Evolutionary conservation across 768 basidiomycete species (phyloP).

Genomic region (Ramaria sp.): DNA sequence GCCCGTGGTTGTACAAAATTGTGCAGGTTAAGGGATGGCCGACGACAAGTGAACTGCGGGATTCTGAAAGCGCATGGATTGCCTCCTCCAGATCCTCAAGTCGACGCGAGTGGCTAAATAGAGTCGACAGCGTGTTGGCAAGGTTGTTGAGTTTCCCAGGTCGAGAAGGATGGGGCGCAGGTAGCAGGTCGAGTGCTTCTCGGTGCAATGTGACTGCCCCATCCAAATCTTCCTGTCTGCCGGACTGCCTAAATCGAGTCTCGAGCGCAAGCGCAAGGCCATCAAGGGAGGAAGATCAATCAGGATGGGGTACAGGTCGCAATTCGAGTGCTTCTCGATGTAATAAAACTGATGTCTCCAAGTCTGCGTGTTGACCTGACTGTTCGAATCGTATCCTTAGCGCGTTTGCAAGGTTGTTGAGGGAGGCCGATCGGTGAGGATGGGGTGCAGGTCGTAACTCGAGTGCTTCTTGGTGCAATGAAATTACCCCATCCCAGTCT

Average conservation of each 20-base stretch:
- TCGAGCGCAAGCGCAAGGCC: no score
- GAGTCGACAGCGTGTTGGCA: slow-evolving; percentile 18
- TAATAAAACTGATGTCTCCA: no score
- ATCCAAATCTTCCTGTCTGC: slow-evolving; percentile 17
- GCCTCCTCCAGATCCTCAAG: slow-evolving; percentile 22
- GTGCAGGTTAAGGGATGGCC: background rate
- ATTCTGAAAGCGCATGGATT: background rate
- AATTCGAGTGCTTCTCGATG: no score
- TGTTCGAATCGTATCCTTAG: no score
- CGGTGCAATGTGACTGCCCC: slow-evolving; percentile 18
- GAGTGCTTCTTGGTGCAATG: no score
- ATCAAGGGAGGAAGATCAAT: no score
- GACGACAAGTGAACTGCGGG: background rate
- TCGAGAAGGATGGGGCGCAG: slow-evolving; percentile 11
- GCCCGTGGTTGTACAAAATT: background rate
- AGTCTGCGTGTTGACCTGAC: no score
- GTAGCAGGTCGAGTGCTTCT: background rate
- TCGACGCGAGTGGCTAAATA: slow-evolving; percentile 16
- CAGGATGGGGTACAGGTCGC: no score
- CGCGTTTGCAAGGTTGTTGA: no score
- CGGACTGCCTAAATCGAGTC: slow-evolving; percentile 18
- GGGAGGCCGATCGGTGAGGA: no score
- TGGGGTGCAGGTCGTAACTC: no score
- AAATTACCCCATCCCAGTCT: no score
- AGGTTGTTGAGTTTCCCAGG: slow-evolving; percentile 16